Evolutionary conservation across 192 early-diverging fungal species (phyloP), one percentile per base, ranked within the genome.

Genomic region (Mortierella antarctica): DNA sequence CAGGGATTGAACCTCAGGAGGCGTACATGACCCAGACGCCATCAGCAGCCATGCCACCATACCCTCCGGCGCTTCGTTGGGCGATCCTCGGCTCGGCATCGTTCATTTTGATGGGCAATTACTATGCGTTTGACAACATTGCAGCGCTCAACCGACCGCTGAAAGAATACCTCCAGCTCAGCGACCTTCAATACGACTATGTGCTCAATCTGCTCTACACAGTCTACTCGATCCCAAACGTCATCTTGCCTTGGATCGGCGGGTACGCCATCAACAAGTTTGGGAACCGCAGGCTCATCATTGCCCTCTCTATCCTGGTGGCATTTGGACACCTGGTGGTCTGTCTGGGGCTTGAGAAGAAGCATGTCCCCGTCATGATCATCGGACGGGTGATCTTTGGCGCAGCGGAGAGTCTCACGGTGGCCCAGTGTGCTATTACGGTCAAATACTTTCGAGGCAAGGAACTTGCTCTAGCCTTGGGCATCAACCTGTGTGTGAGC

Each of bases 141-240:
- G 70, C 82, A 10, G 87, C 88, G 0, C 72, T 90, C 31, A 89
- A 89, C 70, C 70, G 80, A 21, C 85, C 89, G 3, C 74, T 90
- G 0, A 85, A 77, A 45, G 67, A 53, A 10, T 83, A 84, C 50
- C 59, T 89, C 51, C 21, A 52, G 2, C 55, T 56, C 13, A 45
- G 67, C 6, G 82, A 88, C 56, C 77, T 77, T 67, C 44, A 72
- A 14, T 82, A 62, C 49, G 82, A 88, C 73, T 90, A 86, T 65
- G 71, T 86, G 18, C 66, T 90, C 39, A 88, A 89, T 51, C 64
- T 89, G 13, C 75, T 89, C 54, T 91, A 90, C 65, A 69, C 85
- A 0, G 53, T 86, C 17, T 91, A 91, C 76, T 87, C 88, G n/a
- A 70, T 89, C 14, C 90, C 90, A 14, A 91, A 91, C 74, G 87